Base-by-base conservation (phyloP, 306 rosid genomes). In the Neltuma alba region DNA sequence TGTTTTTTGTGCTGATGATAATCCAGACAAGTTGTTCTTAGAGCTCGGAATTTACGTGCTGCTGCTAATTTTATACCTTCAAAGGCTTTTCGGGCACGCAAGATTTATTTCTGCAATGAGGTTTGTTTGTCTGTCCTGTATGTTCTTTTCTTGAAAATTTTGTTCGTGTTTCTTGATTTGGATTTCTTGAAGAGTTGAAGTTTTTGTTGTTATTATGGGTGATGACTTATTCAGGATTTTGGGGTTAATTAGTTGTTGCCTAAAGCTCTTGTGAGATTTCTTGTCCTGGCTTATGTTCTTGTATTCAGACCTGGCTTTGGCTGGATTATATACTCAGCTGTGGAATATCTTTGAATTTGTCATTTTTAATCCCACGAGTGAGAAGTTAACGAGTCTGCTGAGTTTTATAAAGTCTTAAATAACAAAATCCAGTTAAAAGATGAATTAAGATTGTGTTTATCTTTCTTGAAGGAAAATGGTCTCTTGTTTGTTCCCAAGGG, bases 11-110 rank as follows among this genome's bases (percentile, higher is more conserved):
- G 37, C 27, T 79, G 81, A 50, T 84, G 47, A 58, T 80, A 18
- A 84, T 91, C 66, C 87, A 95, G 99, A 88, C 99, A 95, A 87
- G 89, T 93, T 37, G 55, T 93, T 16, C 70, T 95, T 83, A 86
- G 99, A 90, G 99, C 99, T 88, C 92, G 99, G 79, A 95, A 89
- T 86, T 81, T 95, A 77, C 97, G 99, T 52, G 85, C 88, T 10
- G 91, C 88, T 5, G 98, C 98, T 38, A 95, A 95, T 83, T 91
- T 90, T 72, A 90, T 95, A 37, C 99, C 99, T 81, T 81, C 89
- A 0, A 95, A 91, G 83, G 89, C 99, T 76, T 95, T 92, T 83
- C 98, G 96, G 0, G 82, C 96, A 18, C 98, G 99, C 76, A 89
- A 91, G 48, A 76, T 90, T 68, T 93, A 95, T 79, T 92, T 67